Base-by-base conservation (phyloP, 495 filamentous ascomycete species). In the Pseudotulostoma volvatum region DNA sequence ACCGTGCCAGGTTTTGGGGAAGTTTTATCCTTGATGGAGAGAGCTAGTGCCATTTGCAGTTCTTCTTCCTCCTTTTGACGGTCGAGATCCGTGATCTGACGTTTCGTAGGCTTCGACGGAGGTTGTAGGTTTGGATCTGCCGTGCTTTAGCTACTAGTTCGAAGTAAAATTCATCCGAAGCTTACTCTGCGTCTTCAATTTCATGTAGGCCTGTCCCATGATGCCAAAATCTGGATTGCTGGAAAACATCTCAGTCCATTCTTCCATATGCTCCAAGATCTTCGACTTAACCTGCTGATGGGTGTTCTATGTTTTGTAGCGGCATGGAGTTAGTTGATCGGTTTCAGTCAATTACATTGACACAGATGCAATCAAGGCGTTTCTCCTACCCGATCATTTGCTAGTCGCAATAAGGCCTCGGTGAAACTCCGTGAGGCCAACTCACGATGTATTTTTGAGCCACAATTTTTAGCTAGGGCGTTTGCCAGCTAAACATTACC, bases 31-130 rank as follows among this genome's bases (percentile, higher is more conserved):
- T 90, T 84, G 42, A 97, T 74, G 15, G 84, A 93, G 37, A 96
- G 68, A 35, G 78, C 85, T 11, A 97, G 66, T 7, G 90, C 90
- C 80, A 94, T 93, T 55, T 96, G 92, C 14, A 97, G 61, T 58
- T 97, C 90, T 36, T 96, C 92, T 44, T 97, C 90, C 50, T 97
- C 90, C 57, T 93, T 95, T 59, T 84, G 80, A 36, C 92, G 74
- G 60, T 97, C 90, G 31, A 79, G 34, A 19, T 88, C 80, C 30
- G 88, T 94, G 37, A 97, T 88, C 50, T 83, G 74, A 31, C 75
- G 77, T 65, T 97, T 97, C 39, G 76, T 78, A 2, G 90, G 90
- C 47, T 90, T 90, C 28, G 84, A 90, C 0, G 90, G 90, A 9
- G 92, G 80, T 38, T 92, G 83, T 15, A 97, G 59, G 38, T 84